phyloP scores from a whole-genome alignment of 805 yeast species.

The Millerozyma miso region DNA sequence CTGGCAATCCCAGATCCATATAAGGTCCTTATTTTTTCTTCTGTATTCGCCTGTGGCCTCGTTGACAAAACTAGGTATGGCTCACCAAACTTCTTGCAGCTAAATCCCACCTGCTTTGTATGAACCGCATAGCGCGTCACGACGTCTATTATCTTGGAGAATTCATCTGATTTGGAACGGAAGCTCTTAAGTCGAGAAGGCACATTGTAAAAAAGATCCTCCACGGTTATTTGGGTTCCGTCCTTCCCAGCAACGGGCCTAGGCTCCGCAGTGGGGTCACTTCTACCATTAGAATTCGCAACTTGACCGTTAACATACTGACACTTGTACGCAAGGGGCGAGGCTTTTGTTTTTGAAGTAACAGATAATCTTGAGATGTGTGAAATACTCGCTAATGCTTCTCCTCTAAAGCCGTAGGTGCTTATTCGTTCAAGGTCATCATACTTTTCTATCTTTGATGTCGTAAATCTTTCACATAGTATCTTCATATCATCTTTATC shows the following conservation, averaged over 20 bases:
- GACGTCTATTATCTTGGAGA: conserved; percentile 71
- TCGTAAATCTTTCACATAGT: conserved; percentile 89
- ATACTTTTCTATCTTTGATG: conserved; percentile 72
- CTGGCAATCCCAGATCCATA: conserved; percentile 69
- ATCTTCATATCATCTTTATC: conserved; percentile 64
- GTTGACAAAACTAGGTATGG: conserved; percentile 62
- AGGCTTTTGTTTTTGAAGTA: conserved; percentile 60
- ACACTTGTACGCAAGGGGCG: conserved; percentile 68
- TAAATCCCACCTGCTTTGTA: conserved; percentile 62
- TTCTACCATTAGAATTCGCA: conserved; percentile 38
- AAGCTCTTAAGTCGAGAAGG: conserved; percentile 74
- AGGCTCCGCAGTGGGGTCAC: conserved; percentile 39
- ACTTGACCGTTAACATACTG: conserved; percentile 66
- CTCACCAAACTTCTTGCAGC: conserved; percentile 78
- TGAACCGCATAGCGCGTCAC: conserved; percentile 82
- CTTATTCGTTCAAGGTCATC: conserved; percentile 68
- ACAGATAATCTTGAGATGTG: conserved; percentile 83
- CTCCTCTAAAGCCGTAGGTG: conserved; percentile 95
- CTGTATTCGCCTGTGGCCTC: conserved; percentile 43
- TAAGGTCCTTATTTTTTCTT: conserved; percentile 69
- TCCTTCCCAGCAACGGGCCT: conserved; percentile 78
- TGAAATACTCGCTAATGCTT: conserved; percentile 91
- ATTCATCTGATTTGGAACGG: conserved; percentile 68
- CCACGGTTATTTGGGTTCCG: conserved; percentile 84
- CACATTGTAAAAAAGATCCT: conserved; percentile 84